A percentile compares a stretch with the other conserved stretches of the same genome.
Evolutionary conservation across 768 basidiomycete genomes (phyloP).

Genomic region (Megacollybia marginata): DNA sequence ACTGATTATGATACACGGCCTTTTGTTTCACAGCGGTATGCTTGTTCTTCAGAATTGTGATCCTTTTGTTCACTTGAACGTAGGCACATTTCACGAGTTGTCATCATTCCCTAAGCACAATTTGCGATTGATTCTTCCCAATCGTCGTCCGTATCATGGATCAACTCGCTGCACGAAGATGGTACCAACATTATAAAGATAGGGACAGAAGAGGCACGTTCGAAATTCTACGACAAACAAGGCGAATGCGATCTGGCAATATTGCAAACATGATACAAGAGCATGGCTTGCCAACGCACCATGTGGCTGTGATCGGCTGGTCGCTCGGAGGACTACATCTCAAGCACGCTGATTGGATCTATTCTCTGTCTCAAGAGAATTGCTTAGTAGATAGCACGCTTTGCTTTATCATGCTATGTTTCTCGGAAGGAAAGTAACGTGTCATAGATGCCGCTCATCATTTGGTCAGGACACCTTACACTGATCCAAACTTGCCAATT

Average conservation of each 20-base stretch:
- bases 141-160: slow-evolving; percentile 26
- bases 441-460: not conserved
- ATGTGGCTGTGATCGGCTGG: slow-evolving; percentile 8
- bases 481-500: not conserved
- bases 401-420: slow-evolving; percentile 10
- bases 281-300: slow-evolving; percentile 9
- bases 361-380: slow-evolving; percentile 3
- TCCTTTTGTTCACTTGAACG: too few species aligned
- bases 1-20: too few species aligned
- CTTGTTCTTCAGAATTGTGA: too few species aligned
- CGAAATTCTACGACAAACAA: slow-evolving; percentile 15
- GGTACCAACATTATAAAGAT: slow-evolving; percentile 12
- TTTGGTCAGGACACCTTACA: not conserved
- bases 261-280: slow-evolving; percentile 17
- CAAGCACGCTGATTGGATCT: too few species aligned
- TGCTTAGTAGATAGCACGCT: slow-evolving; percentile 15
- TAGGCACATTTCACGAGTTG: too few species aligned
- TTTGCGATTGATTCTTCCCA: slow-evolving; percentile 20
- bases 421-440: slow-evolving; percentile 10
- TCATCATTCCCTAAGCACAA: not conserved
- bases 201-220: slow-evolving; percentile 12
- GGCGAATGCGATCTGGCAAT: slow-evolving; percentile 20
- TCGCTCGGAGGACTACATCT: too few species aligned
- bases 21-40: too few species aligned
- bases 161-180: slow-evolving; percentile 21